Conservation (phyloP, 2,329 filamentous ascomycete genomes). For the Sclerotinia minor region DNA sequence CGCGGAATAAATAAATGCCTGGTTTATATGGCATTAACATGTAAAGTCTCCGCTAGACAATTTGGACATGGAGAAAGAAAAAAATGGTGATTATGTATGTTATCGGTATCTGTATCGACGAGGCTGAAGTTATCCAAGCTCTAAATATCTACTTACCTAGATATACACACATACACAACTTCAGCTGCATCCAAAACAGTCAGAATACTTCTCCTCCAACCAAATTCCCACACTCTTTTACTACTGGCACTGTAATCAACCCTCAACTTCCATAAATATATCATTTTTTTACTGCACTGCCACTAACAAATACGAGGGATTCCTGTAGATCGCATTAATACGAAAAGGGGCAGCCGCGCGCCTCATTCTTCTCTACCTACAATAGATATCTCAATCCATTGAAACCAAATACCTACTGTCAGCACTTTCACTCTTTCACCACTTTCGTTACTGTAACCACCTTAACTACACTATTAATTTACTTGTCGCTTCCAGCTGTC, state of each 20-base stretch:
- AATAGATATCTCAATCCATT: background rate
- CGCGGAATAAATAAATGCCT: too few species aligned
- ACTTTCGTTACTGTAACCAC: background rate
- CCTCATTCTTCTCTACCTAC: background rate
- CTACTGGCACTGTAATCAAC: background rate
- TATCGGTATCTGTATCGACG: background rate
- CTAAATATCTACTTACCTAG: background rate
- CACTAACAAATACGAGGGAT: background rate
- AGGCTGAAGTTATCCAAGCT: constrained; percentile 6
- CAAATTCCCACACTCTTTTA: constrained; percentile 7
- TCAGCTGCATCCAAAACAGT: constrained; percentile 8
- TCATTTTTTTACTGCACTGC: background rate
- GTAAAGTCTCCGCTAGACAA: too few species aligned
- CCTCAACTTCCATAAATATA: constrained; percentile 2
- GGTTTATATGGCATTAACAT: too few species aligned
- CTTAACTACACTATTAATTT: too few species aligned
- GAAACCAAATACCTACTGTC: too few species aligned
- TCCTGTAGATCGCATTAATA: constrained; percentile 11
- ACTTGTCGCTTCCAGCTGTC: too few species aligned
- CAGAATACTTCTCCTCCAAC: constrained; percentile 15
- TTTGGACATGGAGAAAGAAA: background rate
- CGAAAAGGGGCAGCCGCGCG: constrained; percentile 9
- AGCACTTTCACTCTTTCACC: too few species aligned
- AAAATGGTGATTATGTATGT: too few species aligned
- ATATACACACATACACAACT: background rate